Base-by-base conservation (phyloP, 2,329 filamentous ascomycete species). In the Fusarium nanum region DNA sequence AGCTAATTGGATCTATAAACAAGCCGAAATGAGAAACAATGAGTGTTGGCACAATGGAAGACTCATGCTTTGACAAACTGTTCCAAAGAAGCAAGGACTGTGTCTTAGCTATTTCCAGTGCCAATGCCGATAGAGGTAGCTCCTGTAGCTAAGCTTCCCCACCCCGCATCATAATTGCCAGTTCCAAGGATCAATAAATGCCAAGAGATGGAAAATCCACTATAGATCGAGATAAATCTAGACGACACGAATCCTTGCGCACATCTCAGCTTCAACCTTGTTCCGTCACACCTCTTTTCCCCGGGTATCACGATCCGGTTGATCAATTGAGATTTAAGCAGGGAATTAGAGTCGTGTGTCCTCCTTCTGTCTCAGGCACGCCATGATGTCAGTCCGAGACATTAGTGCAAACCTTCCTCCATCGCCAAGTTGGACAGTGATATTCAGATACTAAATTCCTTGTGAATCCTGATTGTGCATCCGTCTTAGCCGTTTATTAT, bases 301-400 rank as follows among this genome's bases (percentile, higher is more conserved):
- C 41, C 41, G 41, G 41, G 41, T 22, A 44, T 22, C 20, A 7
- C 20, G 14, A 23, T 25, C 41, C 41, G 41, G 41, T 14, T 44
- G 18, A 37, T 23, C 18, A 41, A 53, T 42, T 13, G 34, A 27
- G 25, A 18, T 37, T 37, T 37, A 53, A 53, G 23, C 34, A 53
- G 34, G 48, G 22, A 42, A 27, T 14, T 14, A n/a, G 6, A 41
- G 56, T 64, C 59, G 42, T 47, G 20, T 56, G 49, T 28, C 23
- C 34, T 48, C 46, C 37, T 11, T 28, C 37, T 22, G 13, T 44
- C 32, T 27, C 7, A 60, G 48, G 40, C 34, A 37, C 4, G 16
- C 14, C 41, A 66, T 66, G 63, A 66, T 66, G 61, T 66, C 63
- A 61, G 44, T 12, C 4, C 22, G 1, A 14, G 13, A 7, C 7